Conservation (phyloP, 2,329 filamentous ascomycete genomes). For the Aureobasidium lini region DNA sequence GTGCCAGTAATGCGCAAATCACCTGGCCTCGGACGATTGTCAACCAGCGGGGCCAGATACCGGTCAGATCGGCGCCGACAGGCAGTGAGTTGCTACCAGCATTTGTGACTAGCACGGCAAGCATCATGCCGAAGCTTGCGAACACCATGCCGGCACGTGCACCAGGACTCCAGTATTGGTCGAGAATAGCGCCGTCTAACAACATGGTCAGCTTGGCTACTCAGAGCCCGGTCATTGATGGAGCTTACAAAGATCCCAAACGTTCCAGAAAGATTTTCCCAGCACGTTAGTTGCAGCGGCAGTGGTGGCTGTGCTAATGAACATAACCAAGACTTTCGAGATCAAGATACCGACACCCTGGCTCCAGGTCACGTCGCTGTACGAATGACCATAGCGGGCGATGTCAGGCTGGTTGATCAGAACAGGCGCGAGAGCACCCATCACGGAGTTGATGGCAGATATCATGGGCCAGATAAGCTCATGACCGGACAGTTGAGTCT, state of each 20-base stretch:
- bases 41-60: neutral
- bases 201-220: neutral
- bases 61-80: neutral
- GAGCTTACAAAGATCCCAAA: constrained; percentile 1
- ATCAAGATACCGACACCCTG: neutral
- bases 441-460: constrained; percentile 5
- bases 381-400: constrained; percentile 1
- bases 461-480: constrained; percentile 5
- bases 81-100: constrained; percentile 1
- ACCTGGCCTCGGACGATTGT: neutral
- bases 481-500: constrained; percentile 1
- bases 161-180: constrained; percentile 1
- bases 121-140: neutral
- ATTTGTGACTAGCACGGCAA: neutral
- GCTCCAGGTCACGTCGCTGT: neutral
- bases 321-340: neutral
- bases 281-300: neutral
- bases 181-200: neutral
- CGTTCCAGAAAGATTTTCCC: neutral
- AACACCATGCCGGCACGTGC: neutral
- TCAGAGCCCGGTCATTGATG: too few relatives aligned
- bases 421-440: constrained; percentile 1
- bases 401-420: constrained; percentile 4
- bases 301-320: constrained; percentile 2
- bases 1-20: neutral